Conservation (phyloP, 176 grass and related monocot genomes). For the Tillandsia leiboldiana region DNA sequence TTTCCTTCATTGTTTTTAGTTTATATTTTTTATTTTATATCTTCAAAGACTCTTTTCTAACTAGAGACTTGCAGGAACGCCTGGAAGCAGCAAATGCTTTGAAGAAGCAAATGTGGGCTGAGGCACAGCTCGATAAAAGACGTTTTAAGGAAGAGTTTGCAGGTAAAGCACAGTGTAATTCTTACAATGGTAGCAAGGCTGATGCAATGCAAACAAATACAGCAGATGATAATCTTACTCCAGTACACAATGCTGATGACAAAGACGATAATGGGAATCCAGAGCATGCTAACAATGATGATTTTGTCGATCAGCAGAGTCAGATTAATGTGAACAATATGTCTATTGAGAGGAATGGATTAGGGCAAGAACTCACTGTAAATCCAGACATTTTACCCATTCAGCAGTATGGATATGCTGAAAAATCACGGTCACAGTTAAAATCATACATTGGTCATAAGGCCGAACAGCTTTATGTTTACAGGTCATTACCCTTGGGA, state of each 20-base stretch:
- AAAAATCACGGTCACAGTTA: slow-evolving; percentile 79
- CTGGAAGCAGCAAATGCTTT: slow-evolving; percentile 84
- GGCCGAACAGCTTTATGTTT: slow-evolving; percentile 79
- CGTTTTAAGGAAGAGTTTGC: slow-evolving; percentile 72
- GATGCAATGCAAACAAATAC: slow-evolving; percentile 39
- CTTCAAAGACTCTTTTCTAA: slow-evolving; percentile 10
- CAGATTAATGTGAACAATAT: slow-evolving; percentile 31
- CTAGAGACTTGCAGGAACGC: slow-evolving; percentile 51
- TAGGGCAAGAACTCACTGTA: slow-evolving; percentile 26
- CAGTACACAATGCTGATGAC: slow-evolving; percentile 18
- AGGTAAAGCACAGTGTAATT: slow-evolving; percentile 40
- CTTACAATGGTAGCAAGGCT: slow-evolving; percentile 27
- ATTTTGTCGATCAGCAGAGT: slow-evolving; percentile 29
- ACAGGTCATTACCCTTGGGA: slow-evolving; percentile 80
- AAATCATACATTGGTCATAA: slow-evolving; percentile 74
- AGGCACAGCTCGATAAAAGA: slow-evolving; percentile 87
- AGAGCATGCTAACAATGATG: slow-evolving; percentile 26
- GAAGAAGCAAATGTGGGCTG: slow-evolving; percentile 98
- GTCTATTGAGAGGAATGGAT: slow-evolving; percentile 37
- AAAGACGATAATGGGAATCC: slow-evolving; percentile 36
- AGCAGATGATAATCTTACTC: slow-evolving; percentile 26
- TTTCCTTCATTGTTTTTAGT: neutral
- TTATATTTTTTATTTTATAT: slow-evolving; percentile 18
- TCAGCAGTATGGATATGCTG: slow-evolving; percentile 70
- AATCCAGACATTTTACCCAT: slow-evolving; percentile 40